Conservation (phyloP, 2,329 filamentous ascomycete species). For the Fusarium sp. region DNA sequence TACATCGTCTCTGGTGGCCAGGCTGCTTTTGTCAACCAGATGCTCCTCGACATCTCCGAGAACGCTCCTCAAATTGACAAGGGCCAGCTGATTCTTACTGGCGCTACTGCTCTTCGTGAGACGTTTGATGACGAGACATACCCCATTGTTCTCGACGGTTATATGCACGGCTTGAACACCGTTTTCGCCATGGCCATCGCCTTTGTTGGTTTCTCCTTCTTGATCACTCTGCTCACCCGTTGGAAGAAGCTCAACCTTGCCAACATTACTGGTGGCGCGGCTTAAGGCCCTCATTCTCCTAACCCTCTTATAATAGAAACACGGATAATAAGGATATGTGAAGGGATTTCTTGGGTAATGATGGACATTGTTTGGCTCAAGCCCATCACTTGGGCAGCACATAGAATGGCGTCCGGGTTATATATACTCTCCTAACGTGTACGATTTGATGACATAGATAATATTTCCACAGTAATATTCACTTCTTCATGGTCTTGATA, state of each 20-base stretch:
- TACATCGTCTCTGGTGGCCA: constrained; percentile 62
- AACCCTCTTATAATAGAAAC: not conserved
- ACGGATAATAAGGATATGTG: not conserved
- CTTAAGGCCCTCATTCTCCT: constrained; percentile 27
- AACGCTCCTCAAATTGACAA: constrained; percentile 54
- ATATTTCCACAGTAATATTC: not conserved
- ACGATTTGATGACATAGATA: constrained; percentile 20
- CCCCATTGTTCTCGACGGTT: constrained; percentile 66
- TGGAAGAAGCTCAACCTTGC: constrained; percentile 55
- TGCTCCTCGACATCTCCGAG: constrained; percentile 51
- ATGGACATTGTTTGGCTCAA: not conserved
- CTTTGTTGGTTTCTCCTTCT: constrained; percentile 55
- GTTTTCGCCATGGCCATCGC: constrained; percentile 68
- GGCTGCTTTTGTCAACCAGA: constrained; percentile 59
- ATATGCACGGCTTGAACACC: constrained; percentile 73
- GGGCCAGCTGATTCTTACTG: constrained; percentile 53
- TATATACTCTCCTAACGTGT: constrained; percentile 21
- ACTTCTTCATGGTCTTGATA: not conserved
- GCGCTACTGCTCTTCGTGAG: constrained; percentile 66
- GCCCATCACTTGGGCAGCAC: not conserved
- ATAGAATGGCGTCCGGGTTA: constrained; percentile 27
- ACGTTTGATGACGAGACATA: constrained; percentile 62
- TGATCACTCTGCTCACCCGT: constrained; percentile 50
- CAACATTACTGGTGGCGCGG: constrained; percentile 46
- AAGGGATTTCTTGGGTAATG: not conserved